A percentile compares a stretch with the other conserved stretches of the same genome.
Conservation (phyloP, 768 basidiomycete species). For the Coprinopsis cinerea region DNA sequence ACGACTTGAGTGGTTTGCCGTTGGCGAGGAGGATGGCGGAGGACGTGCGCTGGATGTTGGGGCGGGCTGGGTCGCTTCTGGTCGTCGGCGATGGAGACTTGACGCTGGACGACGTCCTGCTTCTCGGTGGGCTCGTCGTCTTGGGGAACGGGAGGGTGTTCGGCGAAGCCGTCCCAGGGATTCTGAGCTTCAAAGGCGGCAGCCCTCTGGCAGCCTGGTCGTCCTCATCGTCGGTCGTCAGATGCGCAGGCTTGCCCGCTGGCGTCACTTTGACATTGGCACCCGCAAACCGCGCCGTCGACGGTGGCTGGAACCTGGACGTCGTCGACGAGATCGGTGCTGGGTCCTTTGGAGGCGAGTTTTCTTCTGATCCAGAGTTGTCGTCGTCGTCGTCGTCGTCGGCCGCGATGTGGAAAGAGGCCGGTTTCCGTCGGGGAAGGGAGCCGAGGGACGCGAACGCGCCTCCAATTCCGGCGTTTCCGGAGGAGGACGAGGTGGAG, state of each 20-base stretch:
- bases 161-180: background rate
- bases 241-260: conserved; percentile 16
- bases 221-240: conserved; percentile 10
- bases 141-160: conserved; percentile 2
- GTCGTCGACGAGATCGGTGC: background rate
- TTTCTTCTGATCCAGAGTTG: conserved; percentile 25
- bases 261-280: conserved; percentile 15
- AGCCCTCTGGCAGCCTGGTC: conserved; percentile 13
- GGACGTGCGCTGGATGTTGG: background rate
- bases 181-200: conserved; percentile 11
- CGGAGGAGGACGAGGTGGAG: conserved; percentile 13
- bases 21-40: conserved; percentile 50
- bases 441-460: conserved; percentile 42
- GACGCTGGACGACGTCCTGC: background rate
- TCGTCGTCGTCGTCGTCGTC: conserved; percentile 29
- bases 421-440: conserved; percentile 33
- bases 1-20: conserved; percentile 83
- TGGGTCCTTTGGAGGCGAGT: background rate
- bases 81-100: too few species aligned
- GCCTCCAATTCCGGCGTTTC: conserved; percentile 37
- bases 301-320: conserved; percentile 2
- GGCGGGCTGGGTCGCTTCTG: background rate
- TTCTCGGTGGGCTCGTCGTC: background rate
- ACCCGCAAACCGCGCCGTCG: conserved; percentile 17
- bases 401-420: conserved; percentile 30